Percentiles rank a stretch among this genome's conserved stretches.
phyloP scores from a whole-genome alignment of 1,139 yeast genomes.

The Keqinozyma sinolaborantium region DNA sequence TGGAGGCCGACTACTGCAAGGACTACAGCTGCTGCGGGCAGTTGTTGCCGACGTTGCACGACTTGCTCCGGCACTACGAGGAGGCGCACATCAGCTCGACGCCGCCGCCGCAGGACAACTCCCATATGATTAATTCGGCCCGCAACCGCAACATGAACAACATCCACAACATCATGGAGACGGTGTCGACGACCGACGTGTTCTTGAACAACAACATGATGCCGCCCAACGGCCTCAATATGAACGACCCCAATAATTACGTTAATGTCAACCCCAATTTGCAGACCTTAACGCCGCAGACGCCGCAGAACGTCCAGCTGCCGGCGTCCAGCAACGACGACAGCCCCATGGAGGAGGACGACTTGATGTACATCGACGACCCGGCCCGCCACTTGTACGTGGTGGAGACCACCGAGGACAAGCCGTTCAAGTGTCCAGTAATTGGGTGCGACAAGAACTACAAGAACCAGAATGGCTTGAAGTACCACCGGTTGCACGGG shows the following conservation, averaged over 20 bases:
- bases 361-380: conserved; percentile 70
- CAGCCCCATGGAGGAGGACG: conserved; percentile 32
- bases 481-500: conserved; percentile 94
- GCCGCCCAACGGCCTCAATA: conserved; percentile 3
- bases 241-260: conserved; percentile 7
- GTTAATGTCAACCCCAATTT: conserved; percentile 9
- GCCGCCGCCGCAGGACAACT: conserved; percentile 47
- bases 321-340: conserved; percentile 14
- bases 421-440: conserved; percentile 97
- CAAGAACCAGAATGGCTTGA: conserved; percentile 95
- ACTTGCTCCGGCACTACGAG: conserved; percentile 88
- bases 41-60: conserved; percentile 87
- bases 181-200: conserved; percentile 87
- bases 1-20: conserved; percentile 94
- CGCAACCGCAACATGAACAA: conserved; percentile 36
- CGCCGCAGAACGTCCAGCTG: conserved; percentile 11
- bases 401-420: conserved; percentile 86
- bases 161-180: conserved; percentile 56
- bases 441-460: conserved; percentile 97
- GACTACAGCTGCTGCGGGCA: conserved; percentile 97
- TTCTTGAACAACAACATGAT: conserved; percentile 46
- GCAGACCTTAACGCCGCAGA: conserved; percentile 18
- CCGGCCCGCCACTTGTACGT: conserved; percentile 94
- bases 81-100: conserved; percentile 89
- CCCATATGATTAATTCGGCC: conserved; percentile 29